Base-by-base conservation (phyloP, 768 basidiomycete species). In the Termitomyces sp. region DNA sequence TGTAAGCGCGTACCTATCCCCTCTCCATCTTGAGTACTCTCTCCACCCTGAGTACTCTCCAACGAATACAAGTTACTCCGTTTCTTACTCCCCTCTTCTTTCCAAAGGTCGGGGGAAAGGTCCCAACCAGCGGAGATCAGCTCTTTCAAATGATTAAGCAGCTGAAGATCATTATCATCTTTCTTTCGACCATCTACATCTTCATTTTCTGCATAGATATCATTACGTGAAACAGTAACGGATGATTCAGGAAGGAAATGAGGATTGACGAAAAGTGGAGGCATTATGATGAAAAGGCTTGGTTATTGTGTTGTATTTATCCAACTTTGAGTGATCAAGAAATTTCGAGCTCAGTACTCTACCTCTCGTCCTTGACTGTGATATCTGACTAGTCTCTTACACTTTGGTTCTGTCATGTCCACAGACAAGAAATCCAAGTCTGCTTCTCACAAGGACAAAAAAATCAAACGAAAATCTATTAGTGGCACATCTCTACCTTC, bases 221-320 rank as follows among this genome's bases (percentile, higher is more conserved):
- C 66, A 49, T 69, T 64, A 10, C 82, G 77, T 43, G 80, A 75
- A 0, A 75, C 72, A 6, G 46, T 50, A 46, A 75, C 64, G 7
- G 71, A 65, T 1, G 68, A 61, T 18, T 73, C 73, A 40, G 69
- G 66, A 16, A 76, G 62, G 38, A 71, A 67, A 71, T 82, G 79
- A 13, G 82, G 82, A 67, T 83, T 83, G 38, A 70, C 67, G 63
- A 77, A 82, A 62, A 73, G 79, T 51, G 74, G 74, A 44, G 69
- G 38, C 67, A 69, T 67, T 14, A 43, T 43, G 9, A 20, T 43
- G 41, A 20, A 8, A 16, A 12, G 18, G 33, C 5, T 56, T 20
- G 50, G 52, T 64, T 66, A 46, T 66, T 66, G 44, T 64, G 58
- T 4, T 20, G 16, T 67, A 50, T 65, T 63, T 64, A 55, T 38